Percentiles rank a stretch among this genome's conserved stretches.
Evolutionary conservation across 139 green algal species (phyloP).

Genomic region (Auxenochlorella pyrenoidosa): DNA sequence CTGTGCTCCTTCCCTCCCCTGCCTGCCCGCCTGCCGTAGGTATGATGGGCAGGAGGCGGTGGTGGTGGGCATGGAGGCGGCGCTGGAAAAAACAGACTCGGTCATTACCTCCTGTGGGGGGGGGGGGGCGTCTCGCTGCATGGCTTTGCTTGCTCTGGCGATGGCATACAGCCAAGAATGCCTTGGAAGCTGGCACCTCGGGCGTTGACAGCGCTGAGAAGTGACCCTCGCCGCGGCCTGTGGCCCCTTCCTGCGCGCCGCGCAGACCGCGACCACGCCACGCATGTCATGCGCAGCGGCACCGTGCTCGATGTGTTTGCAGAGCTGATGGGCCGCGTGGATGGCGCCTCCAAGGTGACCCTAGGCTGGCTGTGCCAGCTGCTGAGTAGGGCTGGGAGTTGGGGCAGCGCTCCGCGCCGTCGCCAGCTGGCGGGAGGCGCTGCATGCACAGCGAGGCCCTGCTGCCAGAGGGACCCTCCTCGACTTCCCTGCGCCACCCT

Average conservation of each 20-base stretch:
- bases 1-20: not conserved
- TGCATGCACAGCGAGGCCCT: too few species aligned
- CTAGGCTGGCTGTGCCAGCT: too few species aligned
- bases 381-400: too few species aligned
- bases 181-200: too few species aligned
- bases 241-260: not conserved
- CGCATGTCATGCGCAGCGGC: constrained; percentile 90
- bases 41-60: constrained; percentile 99
- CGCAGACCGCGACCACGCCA: constrained; percentile 95
- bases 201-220: too few species aligned
- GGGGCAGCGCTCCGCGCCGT: too few species aligned
- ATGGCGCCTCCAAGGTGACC: constrained; percentile 78
- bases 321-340: constrained; percentile 92
- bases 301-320: constrained; percentile 89
- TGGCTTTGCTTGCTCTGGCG: too few species aligned
- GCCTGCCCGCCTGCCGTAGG: constrained; percentile 26
- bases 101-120: constrained; percentile 92
- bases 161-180: too few species aligned
- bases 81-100: constrained; percentile 79
- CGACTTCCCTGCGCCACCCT: too few species aligned
- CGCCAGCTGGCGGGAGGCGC: too few species aligned
- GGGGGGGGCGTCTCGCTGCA: too few species aligned
- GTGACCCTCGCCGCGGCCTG: not conserved
- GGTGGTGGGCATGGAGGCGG: constrained; percentile 92
- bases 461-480: too few species aligned